Base-by-base conservation (phyloP, 768 basidiomycete species). In the Dioszegia aurantiaca region DNA sequence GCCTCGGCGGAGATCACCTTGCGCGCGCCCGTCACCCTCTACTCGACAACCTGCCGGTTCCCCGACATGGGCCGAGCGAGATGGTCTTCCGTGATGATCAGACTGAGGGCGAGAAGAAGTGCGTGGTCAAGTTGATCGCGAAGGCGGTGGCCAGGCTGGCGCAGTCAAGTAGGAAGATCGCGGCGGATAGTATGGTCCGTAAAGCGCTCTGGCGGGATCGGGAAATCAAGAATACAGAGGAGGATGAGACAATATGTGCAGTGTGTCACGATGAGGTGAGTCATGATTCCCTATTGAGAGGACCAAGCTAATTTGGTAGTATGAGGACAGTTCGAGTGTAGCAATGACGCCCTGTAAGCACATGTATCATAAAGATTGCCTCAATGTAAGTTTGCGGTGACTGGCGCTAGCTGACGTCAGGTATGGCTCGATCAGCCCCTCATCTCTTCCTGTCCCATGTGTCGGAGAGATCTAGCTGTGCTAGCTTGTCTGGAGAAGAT, bases 231-330 rank as follows among this genome's bases (percentile, higher is more conserved):
- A 23, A 33, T 6, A 30, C 14, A 14, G 56, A 56, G 55, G 65
- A 61, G 26, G 51, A 55, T 40, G 70, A 72, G 39, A 58, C 51
- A 27, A 59, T 42, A 26, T 72, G 70, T 42, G 65, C 68, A 11
- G 66, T 72, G 8, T 72, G 70, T 39, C 66, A 72, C 46, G 70
- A 72, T 53, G 68, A 72, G 30, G 70, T 72, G 60, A 61, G 70
- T 68, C 19, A 26, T 23, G 3, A n/a, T n/a, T n/a, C n/a, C n/a
- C n/a, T n/a, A n/a, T n/a, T n/a, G n/a, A 4, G 14, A 6, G 28
- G 16, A 23, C 10, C 41, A 21, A 26, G 56, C 56, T 56, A 39
- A 59, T 28, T 44, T 16, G 28, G 4, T 24, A 71, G 65, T 72
- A 69, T 49, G 63, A 64, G 26, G 37, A 56, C 21, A 48, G 58